Percentiles rank a stretch among this genome's conserved stretches.
Conservation (phyloP, 2,329 filamentous ascomycete genomes). For the Polychaeton citri region DNA sequence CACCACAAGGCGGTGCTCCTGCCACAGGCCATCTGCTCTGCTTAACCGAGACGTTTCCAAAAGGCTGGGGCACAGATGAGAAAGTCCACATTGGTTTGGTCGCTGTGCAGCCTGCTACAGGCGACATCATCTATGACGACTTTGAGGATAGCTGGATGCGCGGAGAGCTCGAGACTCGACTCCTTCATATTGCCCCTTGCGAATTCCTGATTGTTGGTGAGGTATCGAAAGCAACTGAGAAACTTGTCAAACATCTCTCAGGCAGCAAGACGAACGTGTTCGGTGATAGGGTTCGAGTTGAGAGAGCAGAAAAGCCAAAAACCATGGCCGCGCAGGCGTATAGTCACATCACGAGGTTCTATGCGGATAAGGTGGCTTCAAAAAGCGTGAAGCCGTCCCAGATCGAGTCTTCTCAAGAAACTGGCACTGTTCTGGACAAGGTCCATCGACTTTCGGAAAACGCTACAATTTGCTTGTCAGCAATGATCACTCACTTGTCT, state of each 20-base stretch:
- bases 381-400: conserved; percentile 19
- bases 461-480: conserved; percentile 82
- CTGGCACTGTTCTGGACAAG: conserved; percentile 61
- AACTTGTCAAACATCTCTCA: conserved; percentile 78
- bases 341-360: conserved; percentile 85
- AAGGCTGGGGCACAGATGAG: conserved; percentile 75
- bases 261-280: conserved; percentile 83
- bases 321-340: conserved; percentile 74
- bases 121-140: conserved; percentile 87
- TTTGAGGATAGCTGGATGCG: conserved; percentile 98
- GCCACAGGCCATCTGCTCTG: conserved; percentile 82
- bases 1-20: conserved; percentile 43
- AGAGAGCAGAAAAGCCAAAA: conserved; percentile 61
- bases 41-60: conserved; percentile 72
- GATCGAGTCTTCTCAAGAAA: conserved; percentile 28
- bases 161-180: conserved; percentile 85
- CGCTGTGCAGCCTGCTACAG: conserved; percentile 88
- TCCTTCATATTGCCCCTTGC: conserved; percentile 89
- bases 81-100: conserved; percentile 85
- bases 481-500: conserved; percentile 86
- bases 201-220: conserved; percentile 90
- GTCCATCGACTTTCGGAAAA: conserved; percentile 73
- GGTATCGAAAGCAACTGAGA: conserved; percentile 80
- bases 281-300: conserved; percentile 77
- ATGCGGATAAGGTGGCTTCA: conserved; percentile 68